Base-by-base conservation (phyloP, 768 basidiomycete genomes). In the Sistotremastrum niveocremeum region DNA sequence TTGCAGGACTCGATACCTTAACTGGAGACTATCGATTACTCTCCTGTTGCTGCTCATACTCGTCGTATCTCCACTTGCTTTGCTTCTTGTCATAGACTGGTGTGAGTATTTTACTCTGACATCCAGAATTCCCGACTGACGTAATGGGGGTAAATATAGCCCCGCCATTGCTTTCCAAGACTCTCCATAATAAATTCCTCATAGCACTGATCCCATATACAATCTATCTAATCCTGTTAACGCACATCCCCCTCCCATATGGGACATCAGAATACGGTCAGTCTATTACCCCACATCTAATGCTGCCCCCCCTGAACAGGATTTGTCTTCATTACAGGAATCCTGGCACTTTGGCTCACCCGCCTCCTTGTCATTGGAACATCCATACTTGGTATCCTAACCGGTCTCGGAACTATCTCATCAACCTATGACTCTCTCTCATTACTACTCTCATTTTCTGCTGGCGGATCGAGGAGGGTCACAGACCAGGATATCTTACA, bases 321-420 rank as follows among this genome's bases (percentile, higher is more conserved):
- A 4, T 49, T 55, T 52, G 37, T 48, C 50, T 2, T 34, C 49
- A 46, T 56, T 62, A 5, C 57, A 65, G 38, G 68, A 72, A 56
- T 65, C 2, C 62, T 71, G 29, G 72, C 71, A 6, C 64, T 75
- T 1, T 66, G 72, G 1, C 64, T 79, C 2, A 65, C 81, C 2
- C 74, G 85, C 7, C 68, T 88, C 9, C 74, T 81, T 12, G 81
- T 87, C 12, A 61, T 89, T 20, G 87, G 87, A 2, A 87, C 81
- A 0, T 67, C 79, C 32, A 73, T 87, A 46, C 76, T 90, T n/a
- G 87, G 87, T 4, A 57, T 79, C 3, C 67, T 90, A 4, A 85
- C 86, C 1, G 87, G 87, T 0, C 81, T 85, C 50, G 85, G 85
- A 51, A 79, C 84, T 3, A 67, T 83, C 41, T 20, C 20, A 20